phyloP scores from a whole-genome alignment of 164 flowering plant genomes.

The Annona cherimola region DNA sequence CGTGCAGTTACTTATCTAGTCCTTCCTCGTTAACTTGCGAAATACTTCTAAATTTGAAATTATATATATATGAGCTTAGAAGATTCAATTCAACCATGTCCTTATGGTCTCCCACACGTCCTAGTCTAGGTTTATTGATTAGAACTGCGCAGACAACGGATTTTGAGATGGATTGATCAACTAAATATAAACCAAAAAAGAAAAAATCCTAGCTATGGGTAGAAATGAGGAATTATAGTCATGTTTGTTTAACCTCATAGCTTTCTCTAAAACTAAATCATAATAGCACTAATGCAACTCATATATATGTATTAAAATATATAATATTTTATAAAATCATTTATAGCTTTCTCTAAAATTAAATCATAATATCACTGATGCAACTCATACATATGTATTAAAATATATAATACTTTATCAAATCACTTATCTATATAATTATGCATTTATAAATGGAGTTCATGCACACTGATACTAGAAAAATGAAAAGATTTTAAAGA shows the following conservation, averaged over 20 bases:
- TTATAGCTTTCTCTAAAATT: not conserved
- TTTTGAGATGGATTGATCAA: not conserved
- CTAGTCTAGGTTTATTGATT: not conserved
- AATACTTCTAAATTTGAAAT: constrained; percentile 3
- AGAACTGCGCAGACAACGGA: not conserved
- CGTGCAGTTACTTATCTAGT: not conserved
- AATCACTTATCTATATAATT: too few relatives aligned
- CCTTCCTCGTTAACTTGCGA: not conserved
- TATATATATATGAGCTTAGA: not conserved
- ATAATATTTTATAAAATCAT: too few relatives aligned
- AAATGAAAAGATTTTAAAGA: too few relatives aligned
- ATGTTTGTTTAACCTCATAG: not conserved
- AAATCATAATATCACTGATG: not conserved
- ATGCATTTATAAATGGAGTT: too few relatives aligned
- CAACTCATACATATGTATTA: too few relatives aligned
- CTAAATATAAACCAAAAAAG: not conserved
- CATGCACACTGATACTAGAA: too few relatives aligned
- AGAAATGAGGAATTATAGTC: not conserved
- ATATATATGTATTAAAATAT: too few relatives aligned
- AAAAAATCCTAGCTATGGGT: not conserved
- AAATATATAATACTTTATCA: too few relatives aligned
- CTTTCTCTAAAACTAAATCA: not conserved
- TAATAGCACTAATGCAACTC: not conserved
- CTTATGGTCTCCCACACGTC: not conserved
- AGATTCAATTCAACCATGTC: not conserved